phyloP scores from a whole-genome alignment of 768 basidiomycete species.

The Russula vinacea region DNA sequence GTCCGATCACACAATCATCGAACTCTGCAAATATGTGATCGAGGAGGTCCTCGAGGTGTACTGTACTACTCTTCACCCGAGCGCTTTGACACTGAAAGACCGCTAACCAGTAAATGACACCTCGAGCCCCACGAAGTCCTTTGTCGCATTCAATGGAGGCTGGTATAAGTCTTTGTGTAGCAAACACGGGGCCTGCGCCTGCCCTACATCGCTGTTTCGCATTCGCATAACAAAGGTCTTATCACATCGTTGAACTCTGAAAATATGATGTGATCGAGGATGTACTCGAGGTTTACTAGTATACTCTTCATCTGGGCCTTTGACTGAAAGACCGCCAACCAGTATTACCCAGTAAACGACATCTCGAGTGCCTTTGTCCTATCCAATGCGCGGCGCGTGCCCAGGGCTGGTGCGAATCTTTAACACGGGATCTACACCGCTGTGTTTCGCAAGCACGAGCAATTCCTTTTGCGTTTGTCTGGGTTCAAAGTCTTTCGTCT shows the following conservation, averaged over 20 bases:
- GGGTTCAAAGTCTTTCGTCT: background rate
- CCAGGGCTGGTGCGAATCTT: background rate
- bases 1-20: too few species aligned
- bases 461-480: background rate
- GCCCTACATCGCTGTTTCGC: too few species aligned
- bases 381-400: background rate
- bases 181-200: background rate
- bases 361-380: background rate
- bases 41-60: background rate
- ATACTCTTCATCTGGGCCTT: too few species aligned
- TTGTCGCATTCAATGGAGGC: background rate
- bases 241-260: too few species aligned
- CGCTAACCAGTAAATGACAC: background rate
- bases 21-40: background rate
- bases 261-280: too few species aligned
- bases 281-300: too few species aligned
- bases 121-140: background rate
- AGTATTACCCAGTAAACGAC: background rate
- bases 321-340: background rate
- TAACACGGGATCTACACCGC: background rate
- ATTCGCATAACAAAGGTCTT: too few species aligned
- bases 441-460: background rate
- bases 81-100: background rate
- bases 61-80: background rate
- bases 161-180: too few species aligned